Percentiles rank a stretch among this genome's conserved stretches.
phyloP scores from a whole-genome alignment of 305 asterid genomes.

The Fraxinus sp. region DNA sequence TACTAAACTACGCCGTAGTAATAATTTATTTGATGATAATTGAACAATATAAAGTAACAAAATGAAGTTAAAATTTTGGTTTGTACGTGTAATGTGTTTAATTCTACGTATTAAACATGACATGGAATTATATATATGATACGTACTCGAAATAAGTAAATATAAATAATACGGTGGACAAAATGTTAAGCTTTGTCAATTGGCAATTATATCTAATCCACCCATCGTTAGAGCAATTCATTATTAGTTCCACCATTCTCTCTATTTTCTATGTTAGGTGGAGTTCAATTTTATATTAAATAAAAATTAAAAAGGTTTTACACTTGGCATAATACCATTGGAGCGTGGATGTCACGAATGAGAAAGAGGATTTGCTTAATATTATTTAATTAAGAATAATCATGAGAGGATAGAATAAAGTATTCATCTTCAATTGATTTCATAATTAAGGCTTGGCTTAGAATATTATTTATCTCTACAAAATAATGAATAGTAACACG shows the following conservation, averaged over 20 bases:
- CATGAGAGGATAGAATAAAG: slow-evolving; percentile 39
- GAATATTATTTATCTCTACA: slow-evolving; percentile 6
- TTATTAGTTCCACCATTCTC: slow-evolving; percentile 23
- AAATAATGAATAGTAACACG: neutral
- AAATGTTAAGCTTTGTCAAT: neutral
- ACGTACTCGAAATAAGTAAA: neutral
- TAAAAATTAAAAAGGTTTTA: neutral
- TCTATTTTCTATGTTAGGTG: slow-evolving; percentile 26
- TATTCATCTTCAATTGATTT: slow-evolving; percentile 27
- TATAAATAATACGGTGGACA: neutral
- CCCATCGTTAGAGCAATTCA: slow-evolving; percentile 35
- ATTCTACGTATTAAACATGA: neutral
- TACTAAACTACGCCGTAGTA: neutral
- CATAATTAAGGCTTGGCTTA: slow-evolving; percentile 32
- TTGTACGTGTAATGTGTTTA: neutral
- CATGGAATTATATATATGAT: neutral
- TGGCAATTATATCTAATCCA: slow-evolving; percentile 25
- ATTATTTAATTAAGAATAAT: slow-evolving; percentile 37
- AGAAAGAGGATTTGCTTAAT: neutral
- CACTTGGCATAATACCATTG: slow-evolving; percentile 16
- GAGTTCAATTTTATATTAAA: neutral
- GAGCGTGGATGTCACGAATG: neutral
- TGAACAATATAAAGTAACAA: neutral
- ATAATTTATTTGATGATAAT: neutral
- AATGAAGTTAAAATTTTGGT: neutral